Conservation (phyloP, 2,329 filamentous ascomycete species). For the Trichoderma koningii region DNA sequence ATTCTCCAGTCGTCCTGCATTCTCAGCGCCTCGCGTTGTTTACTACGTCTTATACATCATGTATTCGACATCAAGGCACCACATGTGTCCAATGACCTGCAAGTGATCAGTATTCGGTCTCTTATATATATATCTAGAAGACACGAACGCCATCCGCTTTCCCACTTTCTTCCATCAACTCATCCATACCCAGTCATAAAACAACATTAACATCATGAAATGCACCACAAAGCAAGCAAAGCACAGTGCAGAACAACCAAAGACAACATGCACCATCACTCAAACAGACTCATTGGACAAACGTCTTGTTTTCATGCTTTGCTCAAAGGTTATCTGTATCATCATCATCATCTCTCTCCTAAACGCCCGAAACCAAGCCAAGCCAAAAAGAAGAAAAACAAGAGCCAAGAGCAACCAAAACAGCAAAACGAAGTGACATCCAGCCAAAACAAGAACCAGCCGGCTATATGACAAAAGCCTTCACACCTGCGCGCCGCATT, state of each 20-base stretch:
- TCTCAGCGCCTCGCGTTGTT: too few species aligned
- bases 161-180: neutral
- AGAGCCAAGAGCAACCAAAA: neutral
- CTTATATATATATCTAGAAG: neutral
- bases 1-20: too few species aligned
- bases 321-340: conserved; percentile 1
- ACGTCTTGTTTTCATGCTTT: neutral
- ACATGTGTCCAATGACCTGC: too few species aligned
- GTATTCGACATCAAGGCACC: too few species aligned
- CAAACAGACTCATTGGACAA: neutral
- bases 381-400: neutral
- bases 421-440: neutral
- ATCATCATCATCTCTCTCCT: neutral
- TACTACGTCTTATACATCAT: too few species aligned
- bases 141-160: neutral
- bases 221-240: neutral
- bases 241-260: too few species aligned
- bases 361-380: conserved; percentile 10
- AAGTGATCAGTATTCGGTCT: too few species aligned
- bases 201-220: too few species aligned
- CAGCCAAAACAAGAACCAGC: neutral
- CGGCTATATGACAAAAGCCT: conserved; percentile 3
- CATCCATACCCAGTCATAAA: too few species aligned
- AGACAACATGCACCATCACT: neutral
- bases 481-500: conserved; percentile 15